These are phyloP conservation scores for Cladosporium sp. DNA, from an alignment of 2,329 filamentous ascomycete species.

Conservation along the genomic window DNA sequence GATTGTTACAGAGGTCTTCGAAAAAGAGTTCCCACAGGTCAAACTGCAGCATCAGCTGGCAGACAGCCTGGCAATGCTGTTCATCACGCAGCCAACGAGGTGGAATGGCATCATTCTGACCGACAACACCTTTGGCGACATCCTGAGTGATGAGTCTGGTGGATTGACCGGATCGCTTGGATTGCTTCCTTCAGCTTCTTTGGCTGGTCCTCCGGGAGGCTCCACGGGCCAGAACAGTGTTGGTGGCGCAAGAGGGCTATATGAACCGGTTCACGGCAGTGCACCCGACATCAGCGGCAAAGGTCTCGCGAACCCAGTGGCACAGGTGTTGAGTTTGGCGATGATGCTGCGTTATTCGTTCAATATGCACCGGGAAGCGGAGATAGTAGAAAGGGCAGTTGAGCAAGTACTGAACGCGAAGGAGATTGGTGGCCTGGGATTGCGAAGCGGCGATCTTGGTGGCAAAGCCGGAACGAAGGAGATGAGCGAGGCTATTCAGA, in stretches of 20 bases:
- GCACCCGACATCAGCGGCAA: conserved; percentile 33
- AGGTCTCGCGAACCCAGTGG: conserved; percentile 30
- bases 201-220: conserved; percentile 26
- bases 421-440: conserved; percentile 47
- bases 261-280: conserved; percentile 31
- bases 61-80: conserved; percentile 46
- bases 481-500: conserved; percentile 39
- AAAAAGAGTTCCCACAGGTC: conserved; percentile 41
- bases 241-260: conserved; percentile 35
- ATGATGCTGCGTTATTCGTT: conserved; percentile 35
- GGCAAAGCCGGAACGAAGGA: conserved; percentile 41
- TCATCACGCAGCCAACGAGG: conserved; percentile 43
- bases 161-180: conserved; percentile 46
- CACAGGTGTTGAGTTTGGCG: conserved; percentile 28
- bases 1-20: conserved; percentile 39
- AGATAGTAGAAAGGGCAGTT: conserved; percentile 49
- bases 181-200: conserved; percentile 40
- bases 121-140: conserved; percentile 47
- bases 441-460: conserved; percentile 52
- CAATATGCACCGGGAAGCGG: conserved; percentile 29
- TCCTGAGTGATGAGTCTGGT: conserved; percentile 43
- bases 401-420: conserved; percentile 49
- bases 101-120: conserved; percentile 48
- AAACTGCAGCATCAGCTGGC: conserved; percentile 44
- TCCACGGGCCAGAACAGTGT: conserved; percentile 33